A percentile compares a stretch with the other conserved stretches of the same genome.
Evolutionary conservation across 345 rosid genomes (phyloP).

Genomic region (Eutrema yunnanense): DNA sequence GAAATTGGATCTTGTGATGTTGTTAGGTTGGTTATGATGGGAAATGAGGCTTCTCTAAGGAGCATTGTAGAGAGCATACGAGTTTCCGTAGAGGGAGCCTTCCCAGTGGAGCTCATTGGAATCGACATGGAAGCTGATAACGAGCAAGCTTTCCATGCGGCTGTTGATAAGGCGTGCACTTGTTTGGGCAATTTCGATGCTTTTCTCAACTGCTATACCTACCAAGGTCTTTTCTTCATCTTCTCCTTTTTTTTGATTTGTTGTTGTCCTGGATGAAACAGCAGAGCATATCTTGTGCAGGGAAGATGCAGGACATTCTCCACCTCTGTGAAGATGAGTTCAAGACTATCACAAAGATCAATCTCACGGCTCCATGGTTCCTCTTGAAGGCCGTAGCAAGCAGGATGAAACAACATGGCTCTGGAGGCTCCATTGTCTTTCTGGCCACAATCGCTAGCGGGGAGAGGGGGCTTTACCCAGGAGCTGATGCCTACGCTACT

Average conservation of each 20-base stretch:
- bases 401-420: conserved; percentile 51
- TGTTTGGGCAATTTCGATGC: conserved; percentile 65
- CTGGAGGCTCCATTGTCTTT: conserved; percentile 76
- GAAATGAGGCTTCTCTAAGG: conserved; percentile 49
- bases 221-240: conserved; percentile 42
- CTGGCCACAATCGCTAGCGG: conserved; percentile 59
- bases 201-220: conserved; percentile 57
- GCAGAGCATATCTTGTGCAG: conserved; percentile 1
- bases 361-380: conserved; percentile 74
- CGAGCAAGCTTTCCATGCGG: conserved; percentile 51
- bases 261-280: not conserved
- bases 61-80: conserved; percentile 37
- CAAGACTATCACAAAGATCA: conserved; percentile 45
- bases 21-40: conserved; percentile 77
- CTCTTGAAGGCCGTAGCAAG: conserved; percentile 66
- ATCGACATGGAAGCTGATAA: conserved; percentile 73
- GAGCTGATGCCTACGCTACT: conserved; percentile 77
- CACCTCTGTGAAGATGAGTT: conserved; percentile 55
- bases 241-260: not conserved
- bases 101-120: conserved; percentile 51
- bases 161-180: conserved; percentile 66
- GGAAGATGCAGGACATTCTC: conserved; percentile 64
- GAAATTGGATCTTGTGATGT: too few relatives aligned
- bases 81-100: conserved; percentile 26
- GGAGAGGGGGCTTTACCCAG: conserved; percentile 79